These are phyloP conservation scores for Russula griseocarnosa DNA, from an alignment of 768 basidiomycete genomes.

Conservation along the genomic window DNA sequence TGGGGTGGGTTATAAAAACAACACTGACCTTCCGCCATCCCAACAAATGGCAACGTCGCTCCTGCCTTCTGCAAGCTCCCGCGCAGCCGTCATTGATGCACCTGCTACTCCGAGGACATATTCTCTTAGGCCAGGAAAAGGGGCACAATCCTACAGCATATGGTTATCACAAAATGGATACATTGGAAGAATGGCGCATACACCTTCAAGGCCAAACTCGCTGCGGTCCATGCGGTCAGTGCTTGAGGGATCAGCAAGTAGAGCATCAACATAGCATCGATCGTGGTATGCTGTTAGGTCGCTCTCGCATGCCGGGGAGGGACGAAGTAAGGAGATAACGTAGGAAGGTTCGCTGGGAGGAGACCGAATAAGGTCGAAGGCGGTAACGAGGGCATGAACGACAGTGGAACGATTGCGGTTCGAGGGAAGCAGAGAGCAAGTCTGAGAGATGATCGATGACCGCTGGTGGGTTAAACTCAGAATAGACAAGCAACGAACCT, in stretches of 20 bases:
- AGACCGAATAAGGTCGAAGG: slow-evolving; percentile 15
- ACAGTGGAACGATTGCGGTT: slow-evolving; percentile 32
- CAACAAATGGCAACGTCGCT: slow-evolving; percentile 73
- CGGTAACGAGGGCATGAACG: slow-evolving; percentile 32
- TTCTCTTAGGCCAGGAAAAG: slow-evolving; percentile 60
- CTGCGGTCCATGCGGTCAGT: slow-evolving; percentile 26
- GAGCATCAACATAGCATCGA: slow-evolving; percentile 18
- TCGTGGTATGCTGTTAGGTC: slow-evolving; percentile 25
- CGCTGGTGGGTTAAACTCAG: not conserved
- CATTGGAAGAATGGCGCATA: slow-evolving; percentile 31
- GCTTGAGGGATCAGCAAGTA: slow-evolving; percentile 14
- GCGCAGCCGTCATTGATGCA: slow-evolving; percentile 70
- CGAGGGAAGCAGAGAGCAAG: slow-evolving; percentile 34
- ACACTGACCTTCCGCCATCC: slow-evolving; percentile 80
- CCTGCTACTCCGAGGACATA: slow-evolving; percentile 76
- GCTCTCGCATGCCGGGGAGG: slow-evolving; percentile 1
- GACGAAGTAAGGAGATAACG: slow-evolving; percentile 18
- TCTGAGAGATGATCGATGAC: slow-evolving; percentile 15
- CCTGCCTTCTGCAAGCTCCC: slow-evolving; percentile 47
- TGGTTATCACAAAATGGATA: too few species aligned
- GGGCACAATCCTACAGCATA: slow-evolving; percentile 68
- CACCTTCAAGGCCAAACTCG: slow-evolving; percentile 61
- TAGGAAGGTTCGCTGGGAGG: slow-evolving; percentile 7
- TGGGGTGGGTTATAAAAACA: not conserved
- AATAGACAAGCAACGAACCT: slow-evolving; percentile 35